Percentiles rank a stretch among this genome's conserved stretches.
Conservation (phyloP, 306 rosid genomes). For the Urtica urens region DNA sequence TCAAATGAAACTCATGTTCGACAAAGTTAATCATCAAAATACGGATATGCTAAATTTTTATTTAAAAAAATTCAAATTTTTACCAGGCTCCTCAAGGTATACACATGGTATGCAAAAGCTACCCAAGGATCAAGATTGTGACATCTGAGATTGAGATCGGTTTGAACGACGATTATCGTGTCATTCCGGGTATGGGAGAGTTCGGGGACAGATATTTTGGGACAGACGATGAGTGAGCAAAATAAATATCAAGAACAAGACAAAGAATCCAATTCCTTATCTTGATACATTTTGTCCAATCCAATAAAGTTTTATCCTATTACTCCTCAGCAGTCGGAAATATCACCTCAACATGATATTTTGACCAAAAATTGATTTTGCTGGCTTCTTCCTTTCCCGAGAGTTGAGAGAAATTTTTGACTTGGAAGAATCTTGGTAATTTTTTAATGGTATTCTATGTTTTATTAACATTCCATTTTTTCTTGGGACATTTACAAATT, state of each 20-base stretch:
- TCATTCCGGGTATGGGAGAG: conserved; percentile 97
- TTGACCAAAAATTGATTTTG: conserved; percentile 13
- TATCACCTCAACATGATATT: conserved; percentile 19
- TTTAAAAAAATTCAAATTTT: neutral
- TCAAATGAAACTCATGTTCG: too few species aligned
- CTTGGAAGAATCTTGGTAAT: conserved; percentile 8
- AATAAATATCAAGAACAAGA: conserved; percentile 17
- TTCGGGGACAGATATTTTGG: conserved; percentile 98
- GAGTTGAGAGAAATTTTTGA: conserved; percentile 32
- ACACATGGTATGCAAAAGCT: conserved; percentile 80
- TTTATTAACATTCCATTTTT: neutral
- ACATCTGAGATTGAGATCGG: conserved; percentile 90
- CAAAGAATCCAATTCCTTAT: neutral
- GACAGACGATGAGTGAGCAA: conserved; percentile 73
- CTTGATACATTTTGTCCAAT: conserved; percentile 11
- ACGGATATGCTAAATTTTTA: too few species aligned
- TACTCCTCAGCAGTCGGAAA: conserved; percentile 17
- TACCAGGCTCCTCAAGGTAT: conserved; percentile 94
- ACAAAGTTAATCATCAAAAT: too few species aligned
- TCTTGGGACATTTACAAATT: conserved; percentile 6
- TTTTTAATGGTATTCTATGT: neutral
- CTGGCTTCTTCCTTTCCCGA: conserved; percentile 15
- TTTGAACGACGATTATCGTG: conserved; percentile 76
- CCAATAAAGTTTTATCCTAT: conserved; percentile 6
- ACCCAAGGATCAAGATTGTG: conserved; percentile 85